These are phyloP conservation scores for Monsonia emarginata DNA, from an alignment of 441 rosid species.

Conservation along the genomic window DNA sequence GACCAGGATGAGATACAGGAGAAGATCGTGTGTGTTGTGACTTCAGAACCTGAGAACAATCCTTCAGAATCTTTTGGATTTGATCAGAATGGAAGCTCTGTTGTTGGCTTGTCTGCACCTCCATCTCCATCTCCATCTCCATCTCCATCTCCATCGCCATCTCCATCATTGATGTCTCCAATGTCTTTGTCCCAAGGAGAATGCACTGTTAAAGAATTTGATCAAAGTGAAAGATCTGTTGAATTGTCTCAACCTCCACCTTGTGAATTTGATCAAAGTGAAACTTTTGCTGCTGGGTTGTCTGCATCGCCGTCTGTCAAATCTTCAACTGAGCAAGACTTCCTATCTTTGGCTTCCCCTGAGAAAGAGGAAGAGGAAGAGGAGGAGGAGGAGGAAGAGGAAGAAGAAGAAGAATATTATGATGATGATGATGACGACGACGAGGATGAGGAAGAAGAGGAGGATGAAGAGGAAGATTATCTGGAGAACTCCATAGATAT, in stretches of 20 bases:
- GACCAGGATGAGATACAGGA: constrained; percentile 30
- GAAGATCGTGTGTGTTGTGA: constrained; percentile 52
- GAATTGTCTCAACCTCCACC: not conserved
- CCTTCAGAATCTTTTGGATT: constrained; percentile 25
- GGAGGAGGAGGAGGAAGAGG: not conserved
- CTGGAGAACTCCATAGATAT: not conserved
- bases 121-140: constrained; percentile 21
- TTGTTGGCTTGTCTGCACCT: constrained; percentile 24
- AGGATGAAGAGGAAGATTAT: not conserved
- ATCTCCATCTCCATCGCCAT: constrained; percentile 22
- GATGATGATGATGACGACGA: not conserved
- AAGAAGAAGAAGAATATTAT: not conserved
- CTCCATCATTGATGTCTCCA: constrained; percentile 14
- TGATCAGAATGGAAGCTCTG: constrained; percentile 29
- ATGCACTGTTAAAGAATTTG: no score
- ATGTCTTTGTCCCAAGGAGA: no score
- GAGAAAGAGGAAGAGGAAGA: not conserved
- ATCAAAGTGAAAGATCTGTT: not conserved
- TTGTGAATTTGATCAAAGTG: not conserved
- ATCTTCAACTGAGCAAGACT: not conserved
- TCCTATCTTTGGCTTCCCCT: not conserved
- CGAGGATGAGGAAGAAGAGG: not conserved
- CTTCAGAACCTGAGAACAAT: constrained; percentile 37
- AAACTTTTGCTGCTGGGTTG: not conserved
- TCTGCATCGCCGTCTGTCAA: not conserved